Evolutionary conservation across 176 grass and related monocot species (phyloP).

Genomic region (Pontederia crassipes): DNA sequence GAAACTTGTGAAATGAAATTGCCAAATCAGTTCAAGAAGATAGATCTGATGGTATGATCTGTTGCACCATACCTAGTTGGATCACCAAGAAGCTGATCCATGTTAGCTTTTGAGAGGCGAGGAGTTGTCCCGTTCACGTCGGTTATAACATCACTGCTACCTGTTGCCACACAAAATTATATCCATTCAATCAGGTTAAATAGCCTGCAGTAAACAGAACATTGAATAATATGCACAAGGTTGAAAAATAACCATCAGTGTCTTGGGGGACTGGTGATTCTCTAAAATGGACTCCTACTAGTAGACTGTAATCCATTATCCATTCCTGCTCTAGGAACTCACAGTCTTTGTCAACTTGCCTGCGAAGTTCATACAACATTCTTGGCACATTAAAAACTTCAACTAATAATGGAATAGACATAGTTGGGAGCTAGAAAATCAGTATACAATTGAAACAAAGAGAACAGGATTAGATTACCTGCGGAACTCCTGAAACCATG

Average conservation of each 20-base stretch:
- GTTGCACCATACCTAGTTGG: slow-evolving; percentile 57
- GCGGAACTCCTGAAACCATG: slow-evolving; percentile 67
- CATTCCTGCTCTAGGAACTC: slow-evolving; percentile 85
- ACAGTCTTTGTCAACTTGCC: slow-evolving; percentile 78
- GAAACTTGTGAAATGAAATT: too few relatives aligned
- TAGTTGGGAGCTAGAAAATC: background rate
- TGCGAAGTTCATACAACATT: background rate
- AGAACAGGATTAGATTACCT: slow-evolving; percentile 41
- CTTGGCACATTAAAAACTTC: too few relatives aligned
- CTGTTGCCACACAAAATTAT: slow-evolving; percentile 26
- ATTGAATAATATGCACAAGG: slow-evolving; percentile 15
- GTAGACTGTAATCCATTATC: slow-evolving; percentile 94
- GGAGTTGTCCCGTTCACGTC: slow-evolving; percentile 38
- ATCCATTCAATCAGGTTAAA: background rate
- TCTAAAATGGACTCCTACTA: slow-evolving; percentile 90
- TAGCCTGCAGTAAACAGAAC: background rate
- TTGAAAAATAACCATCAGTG: slow-evolving; percentile 32
- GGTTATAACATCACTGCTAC: slow-evolving; percentile 52
- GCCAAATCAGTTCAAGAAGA: slow-evolving; percentile 8
- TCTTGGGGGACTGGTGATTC: slow-evolving; percentile 27
- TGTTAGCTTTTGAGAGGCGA: slow-evolving; percentile 56
- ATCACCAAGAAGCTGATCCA: slow-evolving; percentile 65
- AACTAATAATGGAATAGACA: too few relatives aligned
- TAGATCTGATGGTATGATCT: slow-evolving; percentile 14
- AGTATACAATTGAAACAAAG: background rate